Evolutionary conservation across 2,329 filamentous ascomycete species (phyloP).

Genomic region (Colletotrichum australisinense): DNA sequence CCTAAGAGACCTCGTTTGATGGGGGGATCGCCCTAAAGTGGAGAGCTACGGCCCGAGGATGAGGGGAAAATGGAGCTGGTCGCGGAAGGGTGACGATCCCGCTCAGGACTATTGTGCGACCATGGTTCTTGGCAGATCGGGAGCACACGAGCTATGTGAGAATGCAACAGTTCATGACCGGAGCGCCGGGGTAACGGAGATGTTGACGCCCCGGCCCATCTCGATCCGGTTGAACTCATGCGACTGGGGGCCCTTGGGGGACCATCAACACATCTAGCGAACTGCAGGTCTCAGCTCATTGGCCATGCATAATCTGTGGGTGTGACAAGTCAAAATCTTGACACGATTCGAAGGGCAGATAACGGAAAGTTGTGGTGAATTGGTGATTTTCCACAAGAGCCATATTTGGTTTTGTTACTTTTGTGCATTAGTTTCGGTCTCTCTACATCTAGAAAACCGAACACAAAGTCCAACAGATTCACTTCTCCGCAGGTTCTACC

Average conservation of each 20-base stretch:
- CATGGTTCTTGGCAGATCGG: background rate
- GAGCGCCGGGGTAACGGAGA: background rate
- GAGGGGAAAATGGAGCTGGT: background rate
- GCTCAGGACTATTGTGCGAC: background rate
- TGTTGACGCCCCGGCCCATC: background rate
- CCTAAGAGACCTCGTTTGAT: background rate
- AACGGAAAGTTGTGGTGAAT: too few relatives aligned
- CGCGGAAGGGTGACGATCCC: background rate
- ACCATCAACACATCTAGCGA: background rate
- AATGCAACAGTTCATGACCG: background rate
- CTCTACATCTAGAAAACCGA: background rate
- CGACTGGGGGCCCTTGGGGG: background rate
- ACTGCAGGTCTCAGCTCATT: background rate
- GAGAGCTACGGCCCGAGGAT: background rate
- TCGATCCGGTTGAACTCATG: background rate
- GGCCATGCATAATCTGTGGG: too few relatives aligned
- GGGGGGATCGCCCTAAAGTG: background rate
- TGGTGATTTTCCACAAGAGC: too few relatives aligned
- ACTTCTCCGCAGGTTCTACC: background rate
- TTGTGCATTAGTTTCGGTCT: background rate
- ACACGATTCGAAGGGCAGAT: background rate
- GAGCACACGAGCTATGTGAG: background rate
- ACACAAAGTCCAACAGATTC: background rate
- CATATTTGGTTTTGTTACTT: too few relatives aligned
- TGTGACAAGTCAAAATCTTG: background rate